Evolutionary conservation across 139 green algal species (phyloP).

Genomic region (Picochlorum sp.): DNA sequence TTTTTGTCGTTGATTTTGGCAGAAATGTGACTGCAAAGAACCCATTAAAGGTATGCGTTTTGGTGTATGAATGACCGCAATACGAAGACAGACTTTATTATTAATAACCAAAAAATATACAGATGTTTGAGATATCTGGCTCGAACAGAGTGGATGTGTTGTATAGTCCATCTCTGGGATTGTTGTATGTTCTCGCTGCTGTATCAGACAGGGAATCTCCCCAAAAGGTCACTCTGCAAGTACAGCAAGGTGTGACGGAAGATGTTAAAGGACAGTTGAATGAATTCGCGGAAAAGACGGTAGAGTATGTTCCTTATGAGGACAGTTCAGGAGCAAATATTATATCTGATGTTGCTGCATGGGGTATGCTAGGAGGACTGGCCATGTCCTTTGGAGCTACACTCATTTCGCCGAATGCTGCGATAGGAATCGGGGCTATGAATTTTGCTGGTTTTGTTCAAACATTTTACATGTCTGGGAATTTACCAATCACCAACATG

Average conservation of each 20-base stretch:
- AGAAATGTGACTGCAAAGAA: conserved; percentile 15
- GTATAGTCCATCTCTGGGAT: conserved; percentile 9
- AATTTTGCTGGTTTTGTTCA: conserved; percentile 22
- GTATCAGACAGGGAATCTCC: conserved; percentile 5
- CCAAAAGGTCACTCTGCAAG: conserved; percentile 1
- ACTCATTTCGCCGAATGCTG: conserved; percentile 7
- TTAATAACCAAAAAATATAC: background rate
- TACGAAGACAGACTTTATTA: too few species aligned
- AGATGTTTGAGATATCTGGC: background rate
- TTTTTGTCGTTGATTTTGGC: conserved; percentile 29
- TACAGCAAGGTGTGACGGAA: conserved; percentile 1
- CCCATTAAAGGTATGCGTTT: conserved; percentile 13
- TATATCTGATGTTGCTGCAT: conserved; percentile 10
- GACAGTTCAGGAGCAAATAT: background rate
- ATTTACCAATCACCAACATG: conserved; percentile 26
- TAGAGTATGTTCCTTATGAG: conserved; percentile 14
- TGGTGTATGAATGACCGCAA: too few species aligned
- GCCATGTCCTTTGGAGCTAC: conserved; percentile 17
- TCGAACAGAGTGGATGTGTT: conserved; percentile 19
- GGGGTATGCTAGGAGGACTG: conserved; percentile 12
- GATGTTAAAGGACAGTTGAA: conserved; percentile 7
- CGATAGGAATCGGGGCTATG: conserved; percentile 19
- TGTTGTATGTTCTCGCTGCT: conserved; percentile 21
- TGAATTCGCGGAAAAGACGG: background rate
- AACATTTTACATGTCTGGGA: conserved; percentile 20